Percentiles rank a stretch among this genome's conserved stretches.
These are phyloP conservation scores for Colletotrichum ledebouriae DNA, from an alignment of 2,329 filamentous ascomycete genomes.

Conservation along the genomic window DNA sequence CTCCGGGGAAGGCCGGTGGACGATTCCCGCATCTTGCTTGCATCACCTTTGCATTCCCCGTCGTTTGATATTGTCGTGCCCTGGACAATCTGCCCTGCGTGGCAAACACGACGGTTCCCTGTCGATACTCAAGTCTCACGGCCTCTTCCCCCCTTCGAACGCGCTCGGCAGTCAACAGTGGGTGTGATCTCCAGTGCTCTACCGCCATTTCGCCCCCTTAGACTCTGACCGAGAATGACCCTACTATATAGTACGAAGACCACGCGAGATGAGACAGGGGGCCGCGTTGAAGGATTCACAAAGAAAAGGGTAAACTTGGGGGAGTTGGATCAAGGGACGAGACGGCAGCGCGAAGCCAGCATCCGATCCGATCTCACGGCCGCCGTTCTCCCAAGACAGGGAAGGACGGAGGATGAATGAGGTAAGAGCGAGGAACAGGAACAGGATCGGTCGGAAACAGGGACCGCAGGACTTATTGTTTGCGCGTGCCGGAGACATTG, in stretches of 20 bases:
- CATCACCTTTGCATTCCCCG: conserved; percentile 20
- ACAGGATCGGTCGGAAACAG: neutral
- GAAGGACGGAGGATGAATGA: conserved; percentile 24
- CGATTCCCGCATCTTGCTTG: conserved; percentile 39
- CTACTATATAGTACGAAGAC: too few species aligned
- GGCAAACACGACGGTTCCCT: conserved; percentile 3
- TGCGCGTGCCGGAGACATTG: conserved; percentile 13
- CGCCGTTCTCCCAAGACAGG: conserved; percentile 13
- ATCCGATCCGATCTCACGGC: conserved; percentile 27
- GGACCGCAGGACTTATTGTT: neutral
- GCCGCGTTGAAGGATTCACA: conserved; percentile 14
- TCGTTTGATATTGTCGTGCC: too few species aligned
- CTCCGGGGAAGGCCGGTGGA: conserved; percentile 8
- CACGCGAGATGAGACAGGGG: conserved; percentile 1
- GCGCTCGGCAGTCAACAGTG: neutral
- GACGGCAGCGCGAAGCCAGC: neutral
- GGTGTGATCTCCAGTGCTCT: neutral
- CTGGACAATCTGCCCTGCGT: neutral
- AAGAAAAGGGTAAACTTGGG: neutral
- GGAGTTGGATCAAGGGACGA: too few species aligned
- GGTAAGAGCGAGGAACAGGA: conserved; percentile 7
- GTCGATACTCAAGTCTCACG: neutral
- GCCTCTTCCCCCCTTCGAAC: neutral
- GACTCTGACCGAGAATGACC: neutral
- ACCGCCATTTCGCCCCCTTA: neutral